A percentile compares a stretch with the other conserved stretches of the same genome.
These are phyloP conservation scores for maize (Zea mays) DNA, from an alignment of 176 grass and related monocot genomes.

Conservation along the genomic window DNA sequence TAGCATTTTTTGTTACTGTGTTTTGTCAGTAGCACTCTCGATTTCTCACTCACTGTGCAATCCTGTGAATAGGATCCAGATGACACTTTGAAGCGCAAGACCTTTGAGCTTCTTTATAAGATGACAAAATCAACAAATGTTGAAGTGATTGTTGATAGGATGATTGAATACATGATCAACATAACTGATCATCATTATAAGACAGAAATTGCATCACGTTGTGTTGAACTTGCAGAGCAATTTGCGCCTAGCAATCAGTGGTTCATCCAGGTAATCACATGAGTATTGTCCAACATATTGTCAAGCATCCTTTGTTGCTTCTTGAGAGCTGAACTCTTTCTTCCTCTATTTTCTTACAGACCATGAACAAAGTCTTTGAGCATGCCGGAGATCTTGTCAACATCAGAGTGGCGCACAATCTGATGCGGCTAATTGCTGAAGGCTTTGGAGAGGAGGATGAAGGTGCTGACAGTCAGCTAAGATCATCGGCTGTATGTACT, in stretches of 20 bases:
- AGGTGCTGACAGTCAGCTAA: constrained; percentile 89
- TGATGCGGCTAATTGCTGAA: constrained; percentile 99
- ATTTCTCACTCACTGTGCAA: constrained; percentile 30
- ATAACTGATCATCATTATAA: constrained; percentile 98
- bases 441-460: constrained; percentile 99
- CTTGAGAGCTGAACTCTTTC: constrained; percentile 8
- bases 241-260: constrained; percentile 99
- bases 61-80: constrained; percentile 78
- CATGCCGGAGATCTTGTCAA: constrained; percentile 99
- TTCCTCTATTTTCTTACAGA: constrained; percentile 57
- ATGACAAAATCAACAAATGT: constrained; percentile 99
- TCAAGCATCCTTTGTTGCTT: not conserved
- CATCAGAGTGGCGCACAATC: constrained; percentile 94
- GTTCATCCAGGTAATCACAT: constrained; percentile 80
- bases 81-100: constrained; percentile 97
- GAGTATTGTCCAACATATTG: not conserved
- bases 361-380: constrained; percentile 99
- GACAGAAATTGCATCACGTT: constrained; percentile 96
- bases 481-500: constrained; percentile 97
- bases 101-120: constrained; percentile 99
- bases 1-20: not conserved
- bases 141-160: constrained; percentile 99
- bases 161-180: constrained; percentile 98
- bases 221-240: constrained; percentile 99
- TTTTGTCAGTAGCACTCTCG: not conserved